A percentile compares a stretch with the other conserved stretches of the same genome.
Conservation (phyloP, 2,329 filamentous ascomycete genomes). For the Mollisiaceae sp. region DNA sequence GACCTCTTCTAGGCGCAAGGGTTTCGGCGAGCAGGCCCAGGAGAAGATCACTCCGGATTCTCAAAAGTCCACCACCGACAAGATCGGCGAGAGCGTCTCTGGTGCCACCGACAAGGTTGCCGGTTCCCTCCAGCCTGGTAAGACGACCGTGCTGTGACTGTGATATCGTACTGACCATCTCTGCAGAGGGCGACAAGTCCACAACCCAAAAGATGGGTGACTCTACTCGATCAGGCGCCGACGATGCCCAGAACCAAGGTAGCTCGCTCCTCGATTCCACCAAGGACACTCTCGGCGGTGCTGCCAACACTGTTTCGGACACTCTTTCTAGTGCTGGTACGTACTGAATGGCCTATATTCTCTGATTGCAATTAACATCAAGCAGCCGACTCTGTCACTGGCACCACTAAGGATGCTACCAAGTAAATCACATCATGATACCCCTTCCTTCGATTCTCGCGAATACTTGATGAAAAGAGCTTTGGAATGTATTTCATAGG, state of each 20-base stretch:
- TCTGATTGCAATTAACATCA: neutral
- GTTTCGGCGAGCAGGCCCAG: conserved; percentile 52
- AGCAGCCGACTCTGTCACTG: conserved; percentile 26
- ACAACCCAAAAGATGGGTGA: conserved; percentile 53
- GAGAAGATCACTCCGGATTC: conserved; percentile 59
- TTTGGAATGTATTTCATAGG: conserved; percentile 12
- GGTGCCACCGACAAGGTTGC: conserved; percentile 53
- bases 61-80: conserved; percentile 53
- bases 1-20: conserved; percentile 49
- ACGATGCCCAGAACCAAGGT: conserved; percentile 48
- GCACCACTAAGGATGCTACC: conserved; percentile 21
- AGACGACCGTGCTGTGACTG: neutral
- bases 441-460: conserved; percentile 21
- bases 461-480: conserved; percentile 10
- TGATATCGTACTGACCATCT: conserved; percentile 15
- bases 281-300: conserved; percentile 47
- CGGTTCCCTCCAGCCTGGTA: conserved; percentile 51
- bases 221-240: conserved; percentile 46
- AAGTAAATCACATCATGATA: conserved; percentile 23
- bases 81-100: conserved; percentile 48
- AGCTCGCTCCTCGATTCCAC: conserved; percentile 47
- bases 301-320: conserved; percentile 26
- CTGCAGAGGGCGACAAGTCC: conserved; percentile 47
- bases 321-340: conserved; percentile 38
- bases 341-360: neutral